Evolutionary conservation across 129 eudicot species (phyloP), one percentile per base, ranked within the genome.

Genomic region (Silybum marianum): DNA sequence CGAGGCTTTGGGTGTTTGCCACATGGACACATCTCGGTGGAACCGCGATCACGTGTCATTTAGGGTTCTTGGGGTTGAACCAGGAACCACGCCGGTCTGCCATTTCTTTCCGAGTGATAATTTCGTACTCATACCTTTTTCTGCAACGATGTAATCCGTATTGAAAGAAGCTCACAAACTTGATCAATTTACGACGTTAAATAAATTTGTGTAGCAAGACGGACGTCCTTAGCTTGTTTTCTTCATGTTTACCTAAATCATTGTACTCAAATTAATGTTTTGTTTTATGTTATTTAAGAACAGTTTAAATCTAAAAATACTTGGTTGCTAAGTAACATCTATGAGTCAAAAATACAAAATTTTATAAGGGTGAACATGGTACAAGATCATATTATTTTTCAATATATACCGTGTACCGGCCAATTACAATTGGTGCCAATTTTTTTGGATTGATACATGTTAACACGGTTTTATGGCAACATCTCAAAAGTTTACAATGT

Each of bases 21-120:
- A 93, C 83, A 84, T 91, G 98, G 96, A 93, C 77, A 93, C 98
- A 24, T 89, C 98, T 54, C 88, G 84, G 2, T 91, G 98, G 98
- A 73, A 86, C 71, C 96, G 34, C 0, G 78, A 80, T 39, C 98
- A 91, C 44, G 84, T 81, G 3, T 81, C 98, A 7, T 91, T 93
- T 77, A 38, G 84, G 9, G 89, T 89, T 82, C 92, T 93, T 10
- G 90, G 90, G 28, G 86, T 86, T n/a, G 86, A 86, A 73, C 98
- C 98, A 5, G 96, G 98, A 81, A 70, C 88, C 39, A 84, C 89
- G 2, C 92, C 98, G 4, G 88, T 93, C 7, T 93, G 98, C 80
- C 98, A 89, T 83, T 93, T 91, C 91, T 90, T 90, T 74, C 98
- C 98, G 2, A 86, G 92, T 0, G 98, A 93, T 80, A 82, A 93